These are phyloP conservation scores for Daldinia decipiens DNA, from an alignment of 495 filamentous ascomycete species.

Conservation along the genomic window DNA sequence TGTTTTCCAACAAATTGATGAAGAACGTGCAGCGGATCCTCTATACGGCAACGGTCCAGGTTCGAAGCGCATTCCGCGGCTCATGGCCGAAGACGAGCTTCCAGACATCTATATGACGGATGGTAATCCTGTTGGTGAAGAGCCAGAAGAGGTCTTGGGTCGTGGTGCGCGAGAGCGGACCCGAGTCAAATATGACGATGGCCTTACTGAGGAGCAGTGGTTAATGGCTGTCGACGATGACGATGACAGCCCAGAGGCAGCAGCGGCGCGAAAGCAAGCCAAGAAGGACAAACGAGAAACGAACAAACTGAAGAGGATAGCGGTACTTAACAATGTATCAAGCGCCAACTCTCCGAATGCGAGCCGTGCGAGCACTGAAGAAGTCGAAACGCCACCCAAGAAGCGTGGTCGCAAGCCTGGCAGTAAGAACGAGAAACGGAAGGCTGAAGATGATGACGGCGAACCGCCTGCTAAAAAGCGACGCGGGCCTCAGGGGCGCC, in stretches of 20 bases:
- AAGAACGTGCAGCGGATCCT: constrained; percentile 69
- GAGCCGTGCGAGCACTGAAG: constrained; percentile 82
- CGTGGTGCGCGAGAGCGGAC: constrained; percentile 95
- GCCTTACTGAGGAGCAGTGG: constrained; percentile 98
- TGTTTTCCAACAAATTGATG: constrained; percentile 81
- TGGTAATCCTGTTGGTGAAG: constrained; percentile 81
- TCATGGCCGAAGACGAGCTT: constrained; percentile 88
- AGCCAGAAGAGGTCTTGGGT: constrained; percentile 78
- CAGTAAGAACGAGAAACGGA: constrained; percentile 79
- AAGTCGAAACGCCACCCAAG: constrained; percentile 67
- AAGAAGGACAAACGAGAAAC: constrained; percentile 79
- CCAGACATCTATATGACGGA: constrained; percentile 93
- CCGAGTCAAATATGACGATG: constrained; percentile 94
- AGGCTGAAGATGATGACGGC: constrained; percentile 83
- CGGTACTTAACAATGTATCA: constrained; percentile 53
- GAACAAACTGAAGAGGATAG: constrained; percentile 72
- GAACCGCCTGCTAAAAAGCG: constrained; percentile 85
- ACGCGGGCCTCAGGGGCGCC: constrained; percentile 68
- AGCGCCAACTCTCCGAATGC: constrained; percentile 78
- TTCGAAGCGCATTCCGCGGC: constrained; percentile 72
- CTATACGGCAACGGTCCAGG: constrained; percentile 73
- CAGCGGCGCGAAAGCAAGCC: constrained; percentile 88
- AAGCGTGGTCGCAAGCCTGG: constrained; percentile 83
- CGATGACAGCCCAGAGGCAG: constrained; percentile 92
- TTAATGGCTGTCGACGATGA: constrained; percentile 91